Percentiles rank a stretch among this genome's conserved stretches.
phyloP scores from a whole-genome alignment of 257 asterid genomes.

The Solanum megistacrolobum region DNA sequence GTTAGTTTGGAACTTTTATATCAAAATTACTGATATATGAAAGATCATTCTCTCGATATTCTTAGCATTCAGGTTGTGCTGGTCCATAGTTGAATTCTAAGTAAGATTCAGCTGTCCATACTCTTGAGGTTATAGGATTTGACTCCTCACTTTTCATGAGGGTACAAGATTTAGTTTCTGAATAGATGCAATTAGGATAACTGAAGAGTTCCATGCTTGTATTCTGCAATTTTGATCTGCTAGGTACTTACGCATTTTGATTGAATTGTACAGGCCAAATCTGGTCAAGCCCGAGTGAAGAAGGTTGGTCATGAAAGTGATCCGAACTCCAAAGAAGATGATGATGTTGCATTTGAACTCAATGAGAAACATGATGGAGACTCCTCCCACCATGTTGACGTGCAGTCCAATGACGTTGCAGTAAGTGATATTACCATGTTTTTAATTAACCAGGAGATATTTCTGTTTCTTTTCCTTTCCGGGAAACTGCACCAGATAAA shows the following conservation, averaged over 20 bases:
- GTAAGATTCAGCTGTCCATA: not conserved
- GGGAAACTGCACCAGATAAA: not conserved
- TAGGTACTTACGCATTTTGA: not conserved
- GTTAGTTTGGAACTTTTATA: not conserved
- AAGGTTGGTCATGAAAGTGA: constrained; percentile 54
- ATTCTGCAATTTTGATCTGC: not conserved
- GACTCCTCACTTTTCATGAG: not conserved
- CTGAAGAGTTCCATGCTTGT: not conserved
- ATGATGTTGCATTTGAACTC: constrained; percentile 28
- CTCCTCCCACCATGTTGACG: constrained; percentile 21
- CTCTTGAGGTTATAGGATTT: not conserved
- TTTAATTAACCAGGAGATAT: not conserved
- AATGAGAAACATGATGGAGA: constrained; percentile 18
- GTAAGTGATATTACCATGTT: constrained; percentile 22
- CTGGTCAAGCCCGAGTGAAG: constrained; percentile 38
- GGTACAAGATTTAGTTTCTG: not conserved
- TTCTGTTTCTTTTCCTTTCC: not conserved
- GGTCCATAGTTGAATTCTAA: not conserved
- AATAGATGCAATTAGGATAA: not conserved
- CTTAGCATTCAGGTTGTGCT: not conserved
- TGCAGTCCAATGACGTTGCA: constrained; percentile 27
- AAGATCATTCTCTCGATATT: not conserved
- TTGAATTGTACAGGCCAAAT: constrained; percentile 32
- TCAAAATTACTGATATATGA: not conserved
- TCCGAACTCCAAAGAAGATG: constrained; percentile 34